phyloP scores from a whole-genome alignment of 164 flowering plant genomes.

The Amborella trichopoda region DNA sequence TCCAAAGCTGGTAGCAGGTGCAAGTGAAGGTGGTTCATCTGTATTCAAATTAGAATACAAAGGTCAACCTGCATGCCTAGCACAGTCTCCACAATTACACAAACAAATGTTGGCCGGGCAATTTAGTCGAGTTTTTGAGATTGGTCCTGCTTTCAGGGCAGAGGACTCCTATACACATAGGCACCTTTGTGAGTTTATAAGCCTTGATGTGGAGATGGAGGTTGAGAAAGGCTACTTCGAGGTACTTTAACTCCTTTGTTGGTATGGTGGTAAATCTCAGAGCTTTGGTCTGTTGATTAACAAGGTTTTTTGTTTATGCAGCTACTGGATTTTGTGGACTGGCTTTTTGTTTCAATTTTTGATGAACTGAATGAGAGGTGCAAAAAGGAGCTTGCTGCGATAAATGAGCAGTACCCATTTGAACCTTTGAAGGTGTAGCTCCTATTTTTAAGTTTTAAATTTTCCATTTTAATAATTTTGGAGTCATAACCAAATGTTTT shows the following conservation, averaged over 20 bases:
- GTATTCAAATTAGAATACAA: slow-evolving; percentile 86
- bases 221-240: slow-evolving; percentile 78
- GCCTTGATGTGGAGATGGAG: slow-evolving; percentile 97
- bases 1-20: slow-evolving; percentile 76
- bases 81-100: slow-evolving; percentile 99
- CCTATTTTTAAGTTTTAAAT: no score
- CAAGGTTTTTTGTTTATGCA: no score
- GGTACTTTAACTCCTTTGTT: slow-evolving; percentile 29
- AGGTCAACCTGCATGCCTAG: slow-evolving; percentile 90
- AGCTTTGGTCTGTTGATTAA: no score
- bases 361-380: slow-evolving; percentile 60
- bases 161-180: slow-evolving; percentile 91
- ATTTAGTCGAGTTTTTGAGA: slow-evolving; percentile 79
- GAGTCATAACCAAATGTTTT: no score
- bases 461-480: no score
- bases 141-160: slow-evolving; percentile 92
- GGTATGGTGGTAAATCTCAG: neutral
- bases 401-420: slow-evolving; percentile 71
- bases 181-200: slow-evolving; percentile 89
- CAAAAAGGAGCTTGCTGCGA: slow-evolving; percentile 61
- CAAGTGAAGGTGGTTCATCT: slow-evolving; percentile 98
- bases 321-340: slow-evolving; percentile 80
- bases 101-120: slow-evolving; percentile 95
- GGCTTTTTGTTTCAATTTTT: slow-evolving; percentile 72
- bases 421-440: slow-evolving; percentile 75